These are phyloP conservation scores for Styphnolobium japonicum DNA, from an alignment of 306 rosid species.

Conservation along the genomic window DNA sequence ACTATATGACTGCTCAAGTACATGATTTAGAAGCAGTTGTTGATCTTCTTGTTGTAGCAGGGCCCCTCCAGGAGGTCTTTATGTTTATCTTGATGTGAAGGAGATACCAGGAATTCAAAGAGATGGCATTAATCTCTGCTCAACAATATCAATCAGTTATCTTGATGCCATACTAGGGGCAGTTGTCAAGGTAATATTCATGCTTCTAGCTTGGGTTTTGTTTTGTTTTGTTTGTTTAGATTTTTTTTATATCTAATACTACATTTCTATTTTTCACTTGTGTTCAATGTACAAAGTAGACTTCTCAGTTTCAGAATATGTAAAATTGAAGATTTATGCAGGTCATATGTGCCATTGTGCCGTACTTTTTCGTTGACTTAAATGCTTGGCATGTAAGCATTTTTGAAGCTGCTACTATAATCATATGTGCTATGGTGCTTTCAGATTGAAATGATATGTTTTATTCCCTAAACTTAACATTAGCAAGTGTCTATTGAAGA, in stretches of 20 bases:
- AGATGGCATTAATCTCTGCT: conserved; percentile 82
- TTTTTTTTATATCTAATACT: neutral
- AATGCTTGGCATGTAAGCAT: neutral
- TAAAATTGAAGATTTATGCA: neutral
- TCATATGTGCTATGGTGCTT: neutral
- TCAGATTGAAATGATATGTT: too few species aligned
- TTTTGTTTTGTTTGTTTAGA: neutral
- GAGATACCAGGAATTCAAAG: conserved; percentile 85
- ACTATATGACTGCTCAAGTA: neutral
- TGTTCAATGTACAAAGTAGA: neutral
- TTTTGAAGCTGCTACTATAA: neutral
- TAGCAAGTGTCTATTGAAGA: neutral
- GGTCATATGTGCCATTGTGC: neutral
- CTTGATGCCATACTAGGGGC: conserved; percentile 91
- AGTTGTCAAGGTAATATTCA: conserved; percentile 52
- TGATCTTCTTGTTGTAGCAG: conserved; percentile 52
- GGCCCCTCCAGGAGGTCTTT: conserved; percentile 96
- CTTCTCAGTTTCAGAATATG: neutral
- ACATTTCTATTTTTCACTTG: neutral
- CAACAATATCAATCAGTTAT: conserved; percentile 68
- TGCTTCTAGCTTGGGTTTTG: conserved; percentile 8
- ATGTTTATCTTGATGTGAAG: conserved; percentile 80
- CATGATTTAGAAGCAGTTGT: conserved; percentile 26
- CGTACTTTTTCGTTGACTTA: neutral
- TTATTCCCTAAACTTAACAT: too few species aligned